Base-by-base conservation (phyloP, 208 protist genomes). In the Lotmaria passim region DNA sequence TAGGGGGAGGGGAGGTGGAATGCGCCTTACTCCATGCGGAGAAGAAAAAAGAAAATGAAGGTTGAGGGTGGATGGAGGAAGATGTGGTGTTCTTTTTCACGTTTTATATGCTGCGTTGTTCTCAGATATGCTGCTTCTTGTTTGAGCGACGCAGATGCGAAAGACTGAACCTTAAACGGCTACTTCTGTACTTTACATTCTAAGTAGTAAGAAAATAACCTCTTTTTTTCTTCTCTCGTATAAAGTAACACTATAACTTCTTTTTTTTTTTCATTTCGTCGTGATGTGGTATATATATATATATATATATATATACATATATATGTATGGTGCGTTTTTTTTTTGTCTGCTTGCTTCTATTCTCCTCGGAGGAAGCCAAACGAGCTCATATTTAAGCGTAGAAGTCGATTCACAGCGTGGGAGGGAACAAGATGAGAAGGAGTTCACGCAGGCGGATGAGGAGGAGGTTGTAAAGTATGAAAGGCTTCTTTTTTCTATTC, bases 201-300 rank as follows among this genome's bases (percentile, higher is more conserved):
- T 39, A 39, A 39, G 6, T 30, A 5, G 5, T 12, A 39, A 23
- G n/a, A 44, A 24, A 3, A 10, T 38, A 43, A 10, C 6, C 14
- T 38, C 24, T 5, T 15, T 47, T 81, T 69, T 61, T 61, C 17
- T 43, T 71, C 68, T 30, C 62, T 63, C 57, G 31, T 36, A 31
- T 53, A 51, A 64, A 28, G 28, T 41, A 52, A 36, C 48, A 26
- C n/a, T 30, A 21, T 53, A 53, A 53, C 11, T 47, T 47, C n/a
- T 47, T n/a, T 15, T 69, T 33, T 69, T 60, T 58, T 69, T 53
- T 57, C 44, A 8, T 62, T 41, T 38, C 23, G 4, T 5, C 23
- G 3, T 38, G 19, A 31, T 62, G 15, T 23, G 8, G 24, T 44
- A 50, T 44, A 44, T 55, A 14, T 55, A 23, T 36, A 43, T 41